phyloP scores from a whole-genome alignment of 2,329 filamentous ascomycete species.

The Fusarium sp. region DNA sequence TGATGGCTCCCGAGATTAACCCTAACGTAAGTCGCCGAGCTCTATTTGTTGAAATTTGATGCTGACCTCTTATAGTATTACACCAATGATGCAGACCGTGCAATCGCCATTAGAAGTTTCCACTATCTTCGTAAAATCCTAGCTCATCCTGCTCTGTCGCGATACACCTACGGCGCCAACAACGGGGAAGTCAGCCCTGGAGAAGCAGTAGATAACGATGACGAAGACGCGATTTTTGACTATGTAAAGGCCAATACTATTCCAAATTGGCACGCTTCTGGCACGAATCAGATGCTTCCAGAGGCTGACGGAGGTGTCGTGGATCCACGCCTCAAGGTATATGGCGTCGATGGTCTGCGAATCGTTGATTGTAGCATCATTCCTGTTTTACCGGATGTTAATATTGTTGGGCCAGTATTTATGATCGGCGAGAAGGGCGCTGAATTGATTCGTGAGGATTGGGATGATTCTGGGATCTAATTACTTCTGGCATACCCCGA shows the following conservation, averaged over 20 bases:
- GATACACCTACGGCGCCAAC: background rate
- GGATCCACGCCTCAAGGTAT: constrained; percentile 21
- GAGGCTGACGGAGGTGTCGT: constrained; percentile 37
- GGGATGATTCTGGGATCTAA: background rate
- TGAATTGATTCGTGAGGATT: constrained; percentile 5
- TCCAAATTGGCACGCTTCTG: constrained; percentile 20
- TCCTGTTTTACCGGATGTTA: constrained; percentile 65
- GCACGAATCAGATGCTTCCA: constrained; percentile 18
- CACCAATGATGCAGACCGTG: constrained; percentile 7
- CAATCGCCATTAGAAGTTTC: constrained; percentile 6
- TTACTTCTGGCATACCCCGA: too few species aligned
- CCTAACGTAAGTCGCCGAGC: background rate
- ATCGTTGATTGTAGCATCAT: constrained; percentile 49
- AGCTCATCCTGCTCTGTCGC: constrained; percentile 3
- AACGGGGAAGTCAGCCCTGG: constrained; percentile 16
- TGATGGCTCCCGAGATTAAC: constrained; percentile 12
- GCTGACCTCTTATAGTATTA: background rate
- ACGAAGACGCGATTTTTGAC: constrained; percentile 9
- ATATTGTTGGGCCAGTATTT: constrained; percentile 70
- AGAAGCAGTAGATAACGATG: background rate
- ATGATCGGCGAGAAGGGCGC: constrained; percentile 66
- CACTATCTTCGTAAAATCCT: constrained; percentile 19
- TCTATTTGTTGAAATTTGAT: too few species aligned
- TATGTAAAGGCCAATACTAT: constrained; percentile 11
- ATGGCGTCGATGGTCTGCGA: constrained; percentile 28